These are phyloP conservation scores for Dianthus caryophyllus DNA, from an alignment of 148 eudicot species.

Conservation along the genomic window DNA sequence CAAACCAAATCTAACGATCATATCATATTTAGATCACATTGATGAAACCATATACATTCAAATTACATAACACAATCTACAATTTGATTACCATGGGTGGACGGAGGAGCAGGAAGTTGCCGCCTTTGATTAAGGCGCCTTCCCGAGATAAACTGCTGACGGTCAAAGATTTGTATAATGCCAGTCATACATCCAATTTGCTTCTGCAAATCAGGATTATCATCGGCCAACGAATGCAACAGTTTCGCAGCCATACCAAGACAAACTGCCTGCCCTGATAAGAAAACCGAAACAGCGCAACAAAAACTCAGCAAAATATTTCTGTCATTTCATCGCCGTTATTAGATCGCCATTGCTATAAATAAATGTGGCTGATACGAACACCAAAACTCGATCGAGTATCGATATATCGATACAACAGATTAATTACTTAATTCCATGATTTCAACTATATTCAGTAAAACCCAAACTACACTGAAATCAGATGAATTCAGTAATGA, in stretches of 20 bases:
- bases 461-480: constrained; percentile 25
- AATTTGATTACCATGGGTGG: constrained; percentile 46
- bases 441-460: constrained; percentile 18
- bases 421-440: no score
- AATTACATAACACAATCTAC: background rate
- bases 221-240: constrained; percentile 85
- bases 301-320: constrained; percentile 8
- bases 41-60: background rate
- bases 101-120: constrained; percentile 48
- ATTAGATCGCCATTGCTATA: no score
- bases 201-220: constrained; percentile 82
- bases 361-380: no score
- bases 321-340: background rate
- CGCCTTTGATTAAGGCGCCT: constrained; percentile 54
- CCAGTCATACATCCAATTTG: constrained; percentile 94
- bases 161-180: constrained; percentile 68
- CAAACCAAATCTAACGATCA: constrained; percentile 5
- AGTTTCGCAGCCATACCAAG: constrained; percentile 81
- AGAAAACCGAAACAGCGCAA: background rate
- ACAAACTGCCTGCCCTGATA: background rate
- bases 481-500: constrained; percentile 16
- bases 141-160: constrained; percentile 46
- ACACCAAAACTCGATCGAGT: no score
- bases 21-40: background rate
- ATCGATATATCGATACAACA: no score